phyloP scores from a whole-genome alignment of 2,329 filamentous ascomycete genomes.

The Byssothecium circinans region DNA sequence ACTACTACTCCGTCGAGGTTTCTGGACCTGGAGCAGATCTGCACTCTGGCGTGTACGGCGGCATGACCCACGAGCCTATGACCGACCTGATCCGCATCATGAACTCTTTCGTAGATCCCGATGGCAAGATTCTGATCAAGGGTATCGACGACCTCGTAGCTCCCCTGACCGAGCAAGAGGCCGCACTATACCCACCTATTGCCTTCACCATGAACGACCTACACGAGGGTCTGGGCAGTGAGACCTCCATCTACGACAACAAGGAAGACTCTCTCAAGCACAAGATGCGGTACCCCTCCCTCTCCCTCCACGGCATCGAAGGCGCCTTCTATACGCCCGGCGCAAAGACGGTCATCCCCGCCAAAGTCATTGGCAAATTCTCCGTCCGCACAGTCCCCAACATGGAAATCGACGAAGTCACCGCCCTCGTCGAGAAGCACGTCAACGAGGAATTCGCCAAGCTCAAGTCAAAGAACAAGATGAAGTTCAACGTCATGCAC shows the following conservation, averaged over 20 bases:
- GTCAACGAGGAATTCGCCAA: conserved; percentile 83
- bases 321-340: conserved; percentile 91
- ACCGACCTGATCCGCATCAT: conserved; percentile 87
- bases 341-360: conserved; percentile 97
- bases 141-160: conserved; percentile 93
- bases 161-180: conserved; percentile 82
- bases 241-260: conserved; percentile 81
- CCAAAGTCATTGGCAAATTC: conserved; percentile 98
- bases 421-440: conserved; percentile 80
- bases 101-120: conserved; percentile 78
- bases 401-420: conserved; percentile 92
- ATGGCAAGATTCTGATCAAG: conserved; percentile 93
- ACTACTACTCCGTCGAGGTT: conserved; percentile 93
- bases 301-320: conserved; percentile 93
- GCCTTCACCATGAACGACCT: conserved; percentile 96
- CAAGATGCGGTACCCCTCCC: conserved; percentile 90
- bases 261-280: conserved; percentile 95
- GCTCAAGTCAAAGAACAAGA: conserved; percentile 86
- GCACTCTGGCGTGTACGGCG: conserved; percentile 96
- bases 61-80: conserved; percentile 97
- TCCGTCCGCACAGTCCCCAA: conserved; percentile 95
- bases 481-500: conserved; percentile 82
- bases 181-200: conserved; percentile 83
- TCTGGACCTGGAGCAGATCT: conserved; percentile 90
- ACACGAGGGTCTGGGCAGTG: conserved; percentile 85